Evolutionary conservation across 1,284 basidiomycete species (phyloP).

Genomic region (Ganoderma sp.): DNA sequence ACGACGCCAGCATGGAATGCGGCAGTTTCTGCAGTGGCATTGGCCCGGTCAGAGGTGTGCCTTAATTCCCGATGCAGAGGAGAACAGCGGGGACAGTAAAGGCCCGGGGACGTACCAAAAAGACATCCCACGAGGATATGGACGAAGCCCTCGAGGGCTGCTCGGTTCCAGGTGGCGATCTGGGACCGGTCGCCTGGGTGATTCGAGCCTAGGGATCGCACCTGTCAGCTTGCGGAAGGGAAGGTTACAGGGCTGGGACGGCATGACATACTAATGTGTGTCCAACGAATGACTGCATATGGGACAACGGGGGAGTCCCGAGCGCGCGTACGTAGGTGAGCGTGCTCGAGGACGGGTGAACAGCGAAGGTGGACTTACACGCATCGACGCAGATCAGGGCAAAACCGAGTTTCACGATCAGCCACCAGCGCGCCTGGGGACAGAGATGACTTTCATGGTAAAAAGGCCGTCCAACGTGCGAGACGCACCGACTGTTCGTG

Average conservation of each 20-base stretch:
- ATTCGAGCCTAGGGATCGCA: conserved; percentile 21
- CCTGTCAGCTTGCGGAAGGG: conserved; percentile 17
- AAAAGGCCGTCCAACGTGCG: background rate
- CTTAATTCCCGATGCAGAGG: conserved; percentile 21
- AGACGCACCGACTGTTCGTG: conserved; percentile 23
- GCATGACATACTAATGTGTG: conserved; percentile 57
- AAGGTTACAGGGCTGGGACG: conserved; percentile 1
- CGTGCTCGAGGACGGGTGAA: background rate
- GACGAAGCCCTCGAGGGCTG: conserved; percentile 56
- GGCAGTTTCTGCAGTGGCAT: conserved; percentile 59
- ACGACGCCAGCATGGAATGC: conserved; percentile 75
- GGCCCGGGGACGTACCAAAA: conserved; percentile 49
- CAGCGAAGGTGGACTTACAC: conserved; percentile 52
- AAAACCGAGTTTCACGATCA: conserved; percentile 61
- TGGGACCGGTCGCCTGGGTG: conserved; percentile 27
- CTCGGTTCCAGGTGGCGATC: conserved; percentile 38
- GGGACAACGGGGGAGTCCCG: background rate
- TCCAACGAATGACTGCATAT: conserved; percentile 74
- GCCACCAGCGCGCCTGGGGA: conserved; percentile 59
- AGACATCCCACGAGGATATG: conserved; percentile 68
- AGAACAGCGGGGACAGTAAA: conserved; percentile 7
- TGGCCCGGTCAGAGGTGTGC: conserved; percentile 19
- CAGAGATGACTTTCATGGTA: background rate
- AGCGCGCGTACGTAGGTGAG: background rate
- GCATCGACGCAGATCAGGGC: conserved; percentile 69